Conservation (phyloP, 2,329 filamentous ascomycete species). For the Phoma sp. region DNA sequence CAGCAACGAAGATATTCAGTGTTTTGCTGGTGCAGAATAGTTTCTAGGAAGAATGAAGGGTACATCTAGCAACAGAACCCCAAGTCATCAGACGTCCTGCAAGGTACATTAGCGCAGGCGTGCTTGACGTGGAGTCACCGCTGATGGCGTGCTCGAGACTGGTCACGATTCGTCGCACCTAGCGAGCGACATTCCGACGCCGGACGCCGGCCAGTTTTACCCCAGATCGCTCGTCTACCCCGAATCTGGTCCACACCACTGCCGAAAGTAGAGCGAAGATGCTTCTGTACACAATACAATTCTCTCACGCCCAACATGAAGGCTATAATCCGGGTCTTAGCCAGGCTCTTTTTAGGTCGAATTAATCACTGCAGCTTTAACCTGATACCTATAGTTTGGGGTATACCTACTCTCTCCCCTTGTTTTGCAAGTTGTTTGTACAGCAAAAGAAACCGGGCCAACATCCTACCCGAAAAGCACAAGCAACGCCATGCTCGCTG, state of each 20-base stretch:
- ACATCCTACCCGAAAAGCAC: not conserved
- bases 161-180: constrained; percentile 22
- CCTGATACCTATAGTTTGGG: not conserved
- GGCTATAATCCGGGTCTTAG: too few relatives aligned
- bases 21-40: not conserved
- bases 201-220: constrained; percentile 23
- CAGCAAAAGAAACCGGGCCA: too few relatives aligned
- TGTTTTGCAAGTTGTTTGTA: not conserved
- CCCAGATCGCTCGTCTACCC: constrained; percentile 25
- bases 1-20: not conserved
- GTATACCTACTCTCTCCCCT: not conserved
- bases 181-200: constrained; percentile 25
- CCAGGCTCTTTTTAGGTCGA: too few relatives aligned
- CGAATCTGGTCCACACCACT: not conserved
- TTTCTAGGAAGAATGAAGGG: not conserved
- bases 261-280: not conserved
- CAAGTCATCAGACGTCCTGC: constrained; percentile 15
- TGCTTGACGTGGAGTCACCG: constrained; percentile 39
- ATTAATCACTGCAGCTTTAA: too few relatives aligned
- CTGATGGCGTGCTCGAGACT: constrained; percentile 17
- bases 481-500: not conserved
- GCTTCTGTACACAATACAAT: not conserved
- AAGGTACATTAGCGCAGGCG: constrained; percentile 30
- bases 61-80: constrained; percentile 18
- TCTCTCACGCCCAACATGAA: too few relatives aligned